Base-by-base conservation (phyloP, 768 basidiomycete genomes). In the Pleurotus djamor region DNA sequence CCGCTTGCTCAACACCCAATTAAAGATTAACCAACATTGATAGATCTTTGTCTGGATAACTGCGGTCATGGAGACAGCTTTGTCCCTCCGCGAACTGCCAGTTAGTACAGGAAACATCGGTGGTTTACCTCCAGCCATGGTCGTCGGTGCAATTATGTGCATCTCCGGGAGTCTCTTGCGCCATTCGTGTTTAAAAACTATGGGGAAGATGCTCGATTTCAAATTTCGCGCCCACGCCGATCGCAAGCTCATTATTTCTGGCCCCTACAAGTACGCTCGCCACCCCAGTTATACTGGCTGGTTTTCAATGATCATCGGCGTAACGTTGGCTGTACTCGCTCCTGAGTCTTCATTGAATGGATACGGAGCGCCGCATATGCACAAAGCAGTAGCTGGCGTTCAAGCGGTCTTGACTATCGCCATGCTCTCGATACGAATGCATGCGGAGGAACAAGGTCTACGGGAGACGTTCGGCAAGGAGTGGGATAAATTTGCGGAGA, bases 181-280 rank as follows among this genome's bases (percentile, higher is more conserved):
- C 4, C 34, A 13, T 14, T 55, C 52, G 52, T 54, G 41, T 16
- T 60, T 55, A 36, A 37, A 4, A 10, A 48, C 59, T n/a, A 51
- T 60, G 4, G 59, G 59, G n/a, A 41, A 44, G 21, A 38, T 61
- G 45, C 63, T 63, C 64, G 61, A 64, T 2, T 63, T 57, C 48
- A 38, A 56, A 13, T 44, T 63, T 41, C 56, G 49, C 7, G 44
- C 61, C 28, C 47, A 49, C 1, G 14, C 32, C 10, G 43, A 52
- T 7, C 63, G 61, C 47, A 28, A 49, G 14, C 57, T 72, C 59
- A 64, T 67, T 4, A 63, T 66, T 37, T 65, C 62, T 5, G 75
- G 75, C 2, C 75, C 74, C 3, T 76, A 77, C 58, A 59, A 69
- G 6, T 49, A 73, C 35, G 69, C 77, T 38, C 75, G 76, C 41